Evolutionary conservation across 1,284 basidiomycete genomes (phyloP).

Genomic region (Sanghuangporus baumii): DNA sequence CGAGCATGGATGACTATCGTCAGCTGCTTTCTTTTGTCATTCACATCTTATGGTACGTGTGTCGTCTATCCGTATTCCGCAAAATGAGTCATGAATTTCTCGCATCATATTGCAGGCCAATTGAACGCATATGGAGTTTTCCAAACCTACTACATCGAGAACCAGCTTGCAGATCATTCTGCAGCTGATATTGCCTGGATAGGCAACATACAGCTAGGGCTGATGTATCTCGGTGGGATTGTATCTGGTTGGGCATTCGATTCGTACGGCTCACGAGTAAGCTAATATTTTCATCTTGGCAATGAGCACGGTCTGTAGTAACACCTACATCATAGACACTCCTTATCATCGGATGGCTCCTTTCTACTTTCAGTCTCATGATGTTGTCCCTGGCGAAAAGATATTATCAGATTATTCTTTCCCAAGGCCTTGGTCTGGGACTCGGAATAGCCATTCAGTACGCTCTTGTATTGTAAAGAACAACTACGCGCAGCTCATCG

Average conservation of each 20-base stretch:
- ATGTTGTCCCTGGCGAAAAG: neutral
- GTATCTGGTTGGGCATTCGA: slow-evolving; percentile 3
- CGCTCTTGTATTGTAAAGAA: too few species aligned
- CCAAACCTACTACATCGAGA: neutral
- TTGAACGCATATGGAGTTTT: slow-evolving; percentile 10
- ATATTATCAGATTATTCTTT: slow-evolving; percentile 1
- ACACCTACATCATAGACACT: neutral
- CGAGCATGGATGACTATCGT: slow-evolving; percentile 8
- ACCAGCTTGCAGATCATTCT: neutral
- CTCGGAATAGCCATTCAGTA: neutral
- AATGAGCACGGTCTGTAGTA: neutral
- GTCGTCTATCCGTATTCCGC: neutral
- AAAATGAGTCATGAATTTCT: neutral
- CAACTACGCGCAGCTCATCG: neutral
- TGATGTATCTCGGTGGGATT: slow-evolving; percentile 5
- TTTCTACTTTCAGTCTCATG: neutral
- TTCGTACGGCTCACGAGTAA: slow-evolving; percentile 2
- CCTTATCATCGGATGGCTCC: neutral
- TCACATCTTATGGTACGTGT: neutral
- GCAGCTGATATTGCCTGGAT: neutral
- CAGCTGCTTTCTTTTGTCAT: slow-evolving; percentile 2
- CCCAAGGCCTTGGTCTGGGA: neutral
- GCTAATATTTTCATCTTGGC: neutral
- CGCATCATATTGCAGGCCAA: neutral
- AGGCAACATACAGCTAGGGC: slow-evolving; percentile 1